phyloP scores from a whole-genome alignment of 768 basidiomycete species.

The Naematelia aurantialba region DNA sequence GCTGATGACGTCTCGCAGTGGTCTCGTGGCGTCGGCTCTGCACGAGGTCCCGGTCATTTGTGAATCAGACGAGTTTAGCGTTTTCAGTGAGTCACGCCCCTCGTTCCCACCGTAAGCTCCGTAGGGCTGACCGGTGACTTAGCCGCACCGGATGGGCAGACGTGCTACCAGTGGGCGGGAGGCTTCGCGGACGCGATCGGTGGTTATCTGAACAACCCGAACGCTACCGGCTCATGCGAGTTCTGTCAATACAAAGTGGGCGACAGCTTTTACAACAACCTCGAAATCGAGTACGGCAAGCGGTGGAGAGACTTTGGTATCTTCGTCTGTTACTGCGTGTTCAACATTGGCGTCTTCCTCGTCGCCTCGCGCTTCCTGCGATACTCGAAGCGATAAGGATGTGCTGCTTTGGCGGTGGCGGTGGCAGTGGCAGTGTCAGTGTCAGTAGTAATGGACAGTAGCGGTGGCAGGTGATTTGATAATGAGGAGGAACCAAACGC shows the following conservation, averaged over 20 bases:
- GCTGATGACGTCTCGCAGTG: constrained; percentile 7
- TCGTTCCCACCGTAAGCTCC: not conserved
- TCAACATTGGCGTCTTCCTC: constrained; percentile 60
- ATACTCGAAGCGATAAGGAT: constrained; percentile 25
- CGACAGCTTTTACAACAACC: constrained; percentile 25
- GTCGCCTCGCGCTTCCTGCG: constrained; percentile 30
- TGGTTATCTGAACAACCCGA: constrained; percentile 72
- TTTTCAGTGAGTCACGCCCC: constrained; percentile 28
- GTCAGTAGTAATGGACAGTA: too few relatives aligned
- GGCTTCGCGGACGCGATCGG: constrained; percentile 63
- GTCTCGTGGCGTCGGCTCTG: constrained; percentile 71
- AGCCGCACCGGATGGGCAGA: constrained; percentile 68
- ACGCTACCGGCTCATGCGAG: constrained; percentile 62
- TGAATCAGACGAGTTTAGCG: constrained; percentile 22
- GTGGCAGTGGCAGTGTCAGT: too few relatives aligned
- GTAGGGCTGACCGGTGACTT: not conserved
- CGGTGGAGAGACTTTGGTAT: constrained; percentile 38
- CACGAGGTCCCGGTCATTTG: constrained; percentile 64
- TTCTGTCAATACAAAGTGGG: constrained; percentile 58
- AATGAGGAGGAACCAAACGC: too few relatives aligned
- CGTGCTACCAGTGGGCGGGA: constrained; percentile 68
- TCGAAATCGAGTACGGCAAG: constrained; percentile 24
- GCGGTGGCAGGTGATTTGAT: too few relatives aligned
- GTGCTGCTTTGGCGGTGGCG: not conserved
- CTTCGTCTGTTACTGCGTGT: constrained; percentile 49